These are phyloP conservation scores for Candida oleophila DNA, from an alignment of 805 yeast genomes.

Conservation along the genomic window DNA sequence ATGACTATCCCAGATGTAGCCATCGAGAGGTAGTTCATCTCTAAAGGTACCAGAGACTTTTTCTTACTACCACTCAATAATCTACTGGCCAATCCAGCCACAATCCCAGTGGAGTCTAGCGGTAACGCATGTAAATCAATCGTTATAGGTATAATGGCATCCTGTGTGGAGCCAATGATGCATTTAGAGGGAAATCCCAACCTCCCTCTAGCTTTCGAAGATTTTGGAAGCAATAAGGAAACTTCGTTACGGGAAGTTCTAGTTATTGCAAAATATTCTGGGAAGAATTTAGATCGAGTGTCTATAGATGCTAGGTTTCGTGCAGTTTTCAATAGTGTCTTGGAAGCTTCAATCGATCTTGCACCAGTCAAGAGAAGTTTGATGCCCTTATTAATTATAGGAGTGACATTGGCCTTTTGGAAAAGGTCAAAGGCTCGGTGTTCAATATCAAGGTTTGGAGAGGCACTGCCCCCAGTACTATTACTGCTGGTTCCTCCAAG, in stretches of 20 bases:
- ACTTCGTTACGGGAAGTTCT: constrained; percentile 52
- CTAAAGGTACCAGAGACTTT: constrained; percentile 24
- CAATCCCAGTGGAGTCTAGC: constrained; percentile 62
- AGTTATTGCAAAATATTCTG: constrained; percentile 51
- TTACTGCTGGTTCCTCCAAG: background rate
- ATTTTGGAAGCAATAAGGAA: constrained; percentile 47
- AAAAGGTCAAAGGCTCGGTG: constrained; percentile 35
- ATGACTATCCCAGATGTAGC: constrained; percentile 60
- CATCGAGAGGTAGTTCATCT: constrained; percentile 60
- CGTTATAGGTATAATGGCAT: constrained; percentile 54
- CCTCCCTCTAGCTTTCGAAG: constrained; percentile 28
- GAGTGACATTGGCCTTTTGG: constrained; percentile 37
- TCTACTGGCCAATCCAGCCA: constrained; percentile 59
- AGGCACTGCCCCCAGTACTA: background rate
- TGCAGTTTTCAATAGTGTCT: constrained; percentile 44
- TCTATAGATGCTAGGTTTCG: constrained; percentile 30
- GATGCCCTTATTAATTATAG: constrained; percentile 38
- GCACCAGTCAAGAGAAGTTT: constrained; percentile 59
- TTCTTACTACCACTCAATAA: constrained; percentile 33
- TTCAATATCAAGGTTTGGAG: constrained; percentile 22
- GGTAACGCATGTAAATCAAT: constrained; percentile 56
- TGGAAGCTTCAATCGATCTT: constrained; percentile 45
- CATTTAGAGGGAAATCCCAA: constrained; percentile 41
- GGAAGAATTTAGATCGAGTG: constrained; percentile 30
- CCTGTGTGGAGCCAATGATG: constrained; percentile 57